Conservation (phyloP, 75 land plant species). For the Cunninghamia lanceolata region DNA sequence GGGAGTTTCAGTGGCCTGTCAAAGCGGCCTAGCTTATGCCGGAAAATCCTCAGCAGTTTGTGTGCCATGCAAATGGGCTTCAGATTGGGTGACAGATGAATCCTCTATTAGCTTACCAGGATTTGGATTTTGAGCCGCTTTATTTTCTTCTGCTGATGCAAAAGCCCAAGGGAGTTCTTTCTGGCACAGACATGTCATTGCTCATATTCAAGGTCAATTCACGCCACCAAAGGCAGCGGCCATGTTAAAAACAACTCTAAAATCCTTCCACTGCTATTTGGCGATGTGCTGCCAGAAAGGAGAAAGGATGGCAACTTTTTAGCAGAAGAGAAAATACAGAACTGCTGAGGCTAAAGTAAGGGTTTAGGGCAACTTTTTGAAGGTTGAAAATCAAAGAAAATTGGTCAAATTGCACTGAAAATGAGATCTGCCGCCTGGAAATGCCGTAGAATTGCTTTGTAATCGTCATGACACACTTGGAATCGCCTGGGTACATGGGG, state of each 20-base stretch:
- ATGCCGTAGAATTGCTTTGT: too few relatives aligned
- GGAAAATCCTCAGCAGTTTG: conserved; percentile 43
- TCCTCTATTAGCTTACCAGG: conserved; percentile 49
- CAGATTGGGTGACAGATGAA: conserved; percentile 42
- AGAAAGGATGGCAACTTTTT: background rate
- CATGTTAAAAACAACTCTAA: background rate
- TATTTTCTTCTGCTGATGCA: conserved; percentile 54
- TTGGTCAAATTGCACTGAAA: too few relatives aligned
- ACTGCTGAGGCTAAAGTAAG: conserved; percentile 18
- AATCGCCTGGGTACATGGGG: too few relatives aligned
- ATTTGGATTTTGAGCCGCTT: conserved; percentile 45
- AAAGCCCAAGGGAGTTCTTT: conserved; percentile 29
- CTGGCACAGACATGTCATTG: conserved; percentile 37
- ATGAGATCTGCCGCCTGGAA: too few relatives aligned
- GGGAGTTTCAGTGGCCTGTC: conserved; percentile 17
- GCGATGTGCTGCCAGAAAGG: conserved; percentile 21
- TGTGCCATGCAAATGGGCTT: conserved; percentile 31
- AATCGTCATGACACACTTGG: too few relatives aligned
- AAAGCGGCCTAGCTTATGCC: conserved; percentile 72
- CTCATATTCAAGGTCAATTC: conserved; percentile 33
- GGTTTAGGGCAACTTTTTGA: background rate
- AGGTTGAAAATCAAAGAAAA: too few relatives aligned
- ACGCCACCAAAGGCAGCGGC: conserved; percentile 1
- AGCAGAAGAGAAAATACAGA: background rate
- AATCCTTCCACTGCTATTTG: conserved; percentile 13